Conservation (phyloP, 2,329 filamentous ascomycete species). For the Phyllosticta citriasiana region DNA sequence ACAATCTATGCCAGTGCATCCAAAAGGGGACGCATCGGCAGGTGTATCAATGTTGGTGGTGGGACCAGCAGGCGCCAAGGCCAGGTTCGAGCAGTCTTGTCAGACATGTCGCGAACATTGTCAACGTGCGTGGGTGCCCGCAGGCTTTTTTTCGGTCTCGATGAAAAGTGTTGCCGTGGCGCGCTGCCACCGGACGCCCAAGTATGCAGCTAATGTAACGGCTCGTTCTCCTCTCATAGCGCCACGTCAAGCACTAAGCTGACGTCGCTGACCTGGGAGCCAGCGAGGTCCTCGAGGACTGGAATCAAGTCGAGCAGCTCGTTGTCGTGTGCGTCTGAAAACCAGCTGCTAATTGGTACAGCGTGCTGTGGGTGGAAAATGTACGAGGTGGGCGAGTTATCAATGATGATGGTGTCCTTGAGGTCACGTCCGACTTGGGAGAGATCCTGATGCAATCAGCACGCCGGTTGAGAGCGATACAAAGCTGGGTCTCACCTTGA, state of each 20-base stretch:
- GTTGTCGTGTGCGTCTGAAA: conserved; percentile 98
- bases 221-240: conserved; percentile 33
- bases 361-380: conserved; percentile 99
- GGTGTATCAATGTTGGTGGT: conserved; percentile 5
- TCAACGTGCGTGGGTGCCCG: neutral
- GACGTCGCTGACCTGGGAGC: conserved; percentile 82
- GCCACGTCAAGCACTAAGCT: conserved; percentile 92
- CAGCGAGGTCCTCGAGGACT: conserved; percentile 92
- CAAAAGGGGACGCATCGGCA: conserved; percentile 4
- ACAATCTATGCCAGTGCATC: conserved; percentile 9
- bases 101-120: neutral
- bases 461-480: conserved; percentile 1
- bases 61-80: conserved; percentile 2
- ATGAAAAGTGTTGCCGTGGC: neutral
- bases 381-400: conserved; percentile 98
- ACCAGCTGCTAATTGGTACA: conserved; percentile 99
- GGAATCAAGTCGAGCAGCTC: conserved; percentile 95
- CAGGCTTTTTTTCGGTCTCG: neutral
- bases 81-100: neutral
- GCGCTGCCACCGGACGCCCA: neutral
- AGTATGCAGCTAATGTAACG: neutral
- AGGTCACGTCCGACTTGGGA: conserved; percentile 94
- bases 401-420: conserved; percentile 97
- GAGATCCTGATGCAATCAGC: conserved; percentile 52
- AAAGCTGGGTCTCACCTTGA: conserved; percentile 50